Base-by-base conservation (phyloP, 208 protist genomes). In the Acanthamoeba triangularis region DNA sequence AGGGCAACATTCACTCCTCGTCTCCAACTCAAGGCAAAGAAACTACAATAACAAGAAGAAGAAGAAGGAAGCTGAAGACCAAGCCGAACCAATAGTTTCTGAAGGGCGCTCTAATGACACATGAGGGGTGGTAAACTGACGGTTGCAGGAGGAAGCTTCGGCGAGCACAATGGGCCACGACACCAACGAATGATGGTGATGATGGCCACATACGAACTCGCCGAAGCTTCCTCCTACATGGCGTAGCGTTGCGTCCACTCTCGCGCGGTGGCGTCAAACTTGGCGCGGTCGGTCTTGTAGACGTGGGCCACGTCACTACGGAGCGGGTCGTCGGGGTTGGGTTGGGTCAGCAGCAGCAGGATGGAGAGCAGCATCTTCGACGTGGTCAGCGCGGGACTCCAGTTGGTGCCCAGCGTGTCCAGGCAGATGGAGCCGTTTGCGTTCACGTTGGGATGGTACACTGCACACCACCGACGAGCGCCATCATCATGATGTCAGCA, bases 371-470 rank as follows among this genome's bases (percentile, higher is more conserved):
- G 95, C 33, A 99, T 97, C 93, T 98, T 99, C 13, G 97, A 96
- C 8, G 99, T 98, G 0, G 98, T 99, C 6, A 99, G 95, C 5
- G 98, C 98, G 16, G 99, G 98, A 28, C 95, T 97, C 98, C 98
- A 99, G 30, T 98, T 72, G 63, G 98, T 95, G 69, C 99, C 98
- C 28, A 99, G 92, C 30, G 99, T 99, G 95, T 99, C 98, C 0
- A 99, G 91, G 96, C 98, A 99, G 30, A 99, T 98, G 59, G 28
- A 74, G 7, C 98, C 98, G 35, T 98, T 96, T 47, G 47, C 69
- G 87, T 98, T 98, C 88, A 99, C 97, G 94, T 99, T 99, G 82
- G 97, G 98, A 94, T 99, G 98, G 90, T 99, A 99, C 47, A 99
- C 98, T 20, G 91, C 90, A 23, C 0, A 23, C 0, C 52, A 59